A percentile compares a stretch with the other conserved stretches of the same genome.
Evolutionary conservation across 1,284 basidiomycete species (phyloP).

Genomic region (Microbotryum violaceum): DNA sequence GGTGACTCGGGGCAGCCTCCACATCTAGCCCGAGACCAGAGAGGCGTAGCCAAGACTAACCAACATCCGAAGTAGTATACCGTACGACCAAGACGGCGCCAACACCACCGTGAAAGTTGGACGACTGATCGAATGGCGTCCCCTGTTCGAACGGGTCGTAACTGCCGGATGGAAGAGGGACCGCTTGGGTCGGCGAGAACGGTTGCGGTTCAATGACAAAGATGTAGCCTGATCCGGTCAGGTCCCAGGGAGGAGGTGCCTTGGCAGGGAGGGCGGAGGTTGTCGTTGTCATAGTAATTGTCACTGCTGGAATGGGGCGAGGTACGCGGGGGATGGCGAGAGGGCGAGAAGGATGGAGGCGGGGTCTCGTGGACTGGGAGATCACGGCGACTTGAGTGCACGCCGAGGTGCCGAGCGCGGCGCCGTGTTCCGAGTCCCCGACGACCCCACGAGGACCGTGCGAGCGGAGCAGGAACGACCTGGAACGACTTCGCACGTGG

Average conservation of each 20-base stretch:
- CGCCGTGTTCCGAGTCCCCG: background rate
- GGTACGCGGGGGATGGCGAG: background rate
- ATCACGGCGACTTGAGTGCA: background rate
- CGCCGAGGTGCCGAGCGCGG: background rate
- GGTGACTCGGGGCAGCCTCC: no score
- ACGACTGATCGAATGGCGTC: background rate
- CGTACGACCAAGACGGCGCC: background rate
- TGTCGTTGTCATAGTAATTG: background rate
- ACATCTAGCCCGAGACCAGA: no score
- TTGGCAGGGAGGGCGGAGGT: background rate
- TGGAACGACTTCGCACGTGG: background rate
- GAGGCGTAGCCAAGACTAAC: background rate
- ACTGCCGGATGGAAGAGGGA: background rate
- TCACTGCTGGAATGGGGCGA: background rate
- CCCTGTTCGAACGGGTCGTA: background rate
- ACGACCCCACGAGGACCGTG: background rate
- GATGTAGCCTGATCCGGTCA: background rate
- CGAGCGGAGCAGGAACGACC: background rate
- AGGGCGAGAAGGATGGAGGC: background rate
- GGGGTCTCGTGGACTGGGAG: background rate
- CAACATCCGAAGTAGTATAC: background rate
- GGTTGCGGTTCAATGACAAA: background rate
- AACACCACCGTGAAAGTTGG: background rate
- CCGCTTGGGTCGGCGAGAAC: background rate
- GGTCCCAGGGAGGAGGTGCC: background rate